Conservation (phyloP, 768 basidiomycete species). For the Pisolithus marmoratus region DNA sequence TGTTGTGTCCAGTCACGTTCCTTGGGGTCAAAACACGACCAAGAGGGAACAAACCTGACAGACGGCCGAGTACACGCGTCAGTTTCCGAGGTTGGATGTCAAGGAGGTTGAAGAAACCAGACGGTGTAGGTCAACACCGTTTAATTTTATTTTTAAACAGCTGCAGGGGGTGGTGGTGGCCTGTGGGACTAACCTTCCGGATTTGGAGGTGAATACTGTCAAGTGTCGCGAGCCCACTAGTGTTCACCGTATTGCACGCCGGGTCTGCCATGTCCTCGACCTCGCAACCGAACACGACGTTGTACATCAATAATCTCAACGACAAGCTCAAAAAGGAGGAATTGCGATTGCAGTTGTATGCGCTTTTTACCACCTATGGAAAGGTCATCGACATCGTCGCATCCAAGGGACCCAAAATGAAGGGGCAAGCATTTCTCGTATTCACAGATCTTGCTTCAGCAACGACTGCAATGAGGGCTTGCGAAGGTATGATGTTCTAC, state of each 20-base stretch:
- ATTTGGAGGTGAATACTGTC: slow-evolving; percentile 5
- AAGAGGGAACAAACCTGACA: slow-evolving; percentile 8
- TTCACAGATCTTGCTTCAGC: slow-evolving; percentile 88
- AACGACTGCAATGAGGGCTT: slow-evolving; percentile 88
- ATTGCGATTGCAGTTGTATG: slow-evolving; percentile 73
- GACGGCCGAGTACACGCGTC: slow-evolving; percentile 1
- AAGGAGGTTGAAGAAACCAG: neutral
- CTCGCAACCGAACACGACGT: slow-evolving; percentile 76
- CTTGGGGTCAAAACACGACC: slow-evolving; percentile 20
- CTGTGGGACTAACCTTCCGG: slow-evolving; percentile 21
- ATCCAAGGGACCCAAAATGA: slow-evolving; percentile 77
- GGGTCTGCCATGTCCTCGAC: slow-evolving; percentile 36
- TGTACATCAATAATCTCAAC: slow-evolving; percentile 92
- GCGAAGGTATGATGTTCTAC: slow-evolving; percentile 91
- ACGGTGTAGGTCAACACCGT: neutral
- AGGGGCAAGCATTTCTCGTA: slow-evolving; percentile 94
- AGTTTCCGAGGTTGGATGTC: neutral
- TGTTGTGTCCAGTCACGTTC: slow-evolving; percentile 30
- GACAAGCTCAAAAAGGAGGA: slow-evolving; percentile 91
- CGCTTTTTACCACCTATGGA: slow-evolving; percentile 91
- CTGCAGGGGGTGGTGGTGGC: neutral
- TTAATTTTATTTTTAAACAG: neutral
- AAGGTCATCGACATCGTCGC: slow-evolving; percentile 92
- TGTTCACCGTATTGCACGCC: neutral
- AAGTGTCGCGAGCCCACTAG: neutral